Conservation (phyloP, 495 filamentous ascomycete species). For the Cladorrhinum samala region DNA sequence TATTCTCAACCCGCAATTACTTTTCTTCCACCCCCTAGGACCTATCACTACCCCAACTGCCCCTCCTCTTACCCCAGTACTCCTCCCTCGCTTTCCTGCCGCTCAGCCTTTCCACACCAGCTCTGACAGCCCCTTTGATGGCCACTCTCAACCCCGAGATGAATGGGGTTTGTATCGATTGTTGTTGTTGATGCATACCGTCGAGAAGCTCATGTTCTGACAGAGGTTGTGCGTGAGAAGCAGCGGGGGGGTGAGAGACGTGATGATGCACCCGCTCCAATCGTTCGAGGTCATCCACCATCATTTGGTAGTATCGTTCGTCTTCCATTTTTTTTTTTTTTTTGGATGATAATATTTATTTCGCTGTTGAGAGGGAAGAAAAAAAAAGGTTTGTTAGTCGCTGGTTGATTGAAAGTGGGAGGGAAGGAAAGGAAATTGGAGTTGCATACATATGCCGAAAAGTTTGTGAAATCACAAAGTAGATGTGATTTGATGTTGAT, state of each 20-base stretch:
- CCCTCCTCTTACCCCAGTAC: background rate
- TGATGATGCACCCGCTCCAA: constrained; percentile 21
- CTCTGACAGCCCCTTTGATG: background rate
- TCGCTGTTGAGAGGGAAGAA: background rate
- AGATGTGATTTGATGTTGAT: too few species aligned
- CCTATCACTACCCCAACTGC: background rate
- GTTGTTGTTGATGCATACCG: background rate
- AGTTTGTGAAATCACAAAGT: too few species aligned
- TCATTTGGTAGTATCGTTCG: constrained; percentile 26
- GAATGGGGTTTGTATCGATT: constrained; percentile 9
- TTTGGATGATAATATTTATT: background rate
- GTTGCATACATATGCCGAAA: too few species aligned
- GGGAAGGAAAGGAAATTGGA: too few species aligned
- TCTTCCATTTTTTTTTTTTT: constrained; percentile 19
- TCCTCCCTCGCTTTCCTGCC: background rate
- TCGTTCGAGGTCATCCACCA: constrained; percentile 21
- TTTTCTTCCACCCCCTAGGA: too few species aligned
- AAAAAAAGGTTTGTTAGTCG: background rate
- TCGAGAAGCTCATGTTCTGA: background rate
- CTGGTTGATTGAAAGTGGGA: background rate
- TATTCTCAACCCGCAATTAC: too few species aligned
- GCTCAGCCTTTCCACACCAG: constrained; percentile 1
- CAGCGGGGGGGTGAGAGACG: background rate
- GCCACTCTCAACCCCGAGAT: constrained; percentile 12
- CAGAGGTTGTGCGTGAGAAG: background rate